Conservation (phyloP, 768 basidiomycete species). For the Lactifluus subvellereus region DNA sequence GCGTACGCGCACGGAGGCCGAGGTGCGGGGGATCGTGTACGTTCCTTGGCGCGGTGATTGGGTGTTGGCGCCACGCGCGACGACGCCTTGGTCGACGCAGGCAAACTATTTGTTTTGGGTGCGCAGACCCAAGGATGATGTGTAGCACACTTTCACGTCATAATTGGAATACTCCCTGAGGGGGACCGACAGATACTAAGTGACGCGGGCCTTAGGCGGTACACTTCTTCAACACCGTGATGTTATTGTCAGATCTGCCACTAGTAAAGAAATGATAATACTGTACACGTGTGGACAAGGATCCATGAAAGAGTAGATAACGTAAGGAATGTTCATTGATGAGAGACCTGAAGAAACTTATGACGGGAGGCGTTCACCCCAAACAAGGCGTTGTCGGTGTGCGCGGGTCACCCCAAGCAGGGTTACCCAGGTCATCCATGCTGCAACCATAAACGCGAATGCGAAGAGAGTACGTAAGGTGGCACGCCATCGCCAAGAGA, state of each 20-base stretch:
- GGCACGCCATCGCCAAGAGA: constrained; percentile 64
- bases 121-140: constrained; percentile 47
- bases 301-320: not conserved
- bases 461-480: constrained; percentile 43
- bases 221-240: not conserved
- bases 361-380: constrained; percentile 75
- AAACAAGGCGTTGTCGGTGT: constrained; percentile 67
- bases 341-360: constrained; percentile 31
- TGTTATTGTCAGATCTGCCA: not conserved
- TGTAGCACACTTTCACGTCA: not conserved
- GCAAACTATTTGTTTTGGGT: constrained; percentile 89
- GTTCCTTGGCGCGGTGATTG: constrained; percentile 65
- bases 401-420: constrained; percentile 65
- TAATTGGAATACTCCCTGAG: no score
- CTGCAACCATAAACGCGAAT: constrained; percentile 48
- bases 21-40: constrained; percentile 75
- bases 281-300: constrained; percentile 9
- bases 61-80: constrained; percentile 58
- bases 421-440: constrained; percentile 54
- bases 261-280: not conserved
- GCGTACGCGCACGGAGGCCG: constrained; percentile 63
- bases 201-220: not conserved
- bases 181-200: no score
- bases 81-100: constrained; percentile 39
- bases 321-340: not conserved